Base-by-base conservation (phyloP, 1,139 yeast species). In the Debaryomycetaceae sp. region DNA sequence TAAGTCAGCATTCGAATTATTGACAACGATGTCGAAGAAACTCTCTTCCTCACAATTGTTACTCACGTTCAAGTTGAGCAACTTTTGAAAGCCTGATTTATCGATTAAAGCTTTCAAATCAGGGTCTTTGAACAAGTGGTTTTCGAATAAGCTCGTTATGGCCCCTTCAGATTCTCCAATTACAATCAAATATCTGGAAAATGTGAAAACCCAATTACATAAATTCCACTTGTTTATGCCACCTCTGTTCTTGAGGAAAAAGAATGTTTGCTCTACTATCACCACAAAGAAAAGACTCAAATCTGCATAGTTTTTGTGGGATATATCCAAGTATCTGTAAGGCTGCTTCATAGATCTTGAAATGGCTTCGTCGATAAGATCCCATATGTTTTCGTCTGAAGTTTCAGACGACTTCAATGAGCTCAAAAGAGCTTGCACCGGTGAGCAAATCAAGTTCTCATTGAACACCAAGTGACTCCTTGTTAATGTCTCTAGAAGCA, bases 301-400 rank as follows among this genome's bases (percentile, higher is more conserved):
- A 6, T 64, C 67, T 11, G 63, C 49, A 41, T 60, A 63, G 11
- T 62, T 60, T 2, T 60, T 54, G 42, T 77, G 78, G 1, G 87
- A 73, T 47, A 72, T 57, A 58, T 91, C 98, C 44, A 88, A 76
- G 54, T 89, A 91, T 58, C 87, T 89, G 65, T 85, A 93, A 0
- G 97, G 97, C 1, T 88, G 67, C 48, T 81, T 76, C 44, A 85
- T 74, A 48, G 83, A 74, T 52, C 97, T 75, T 1, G 89, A 71
- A 24, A 88, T 74, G 0, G 87, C 70, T 59, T 90, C 95, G 58
- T 90, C 96, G 13, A 91, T 53, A 36, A 88, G 62, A 13, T 68
- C 68, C 84, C 89, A 85, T 27, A 64, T 33, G 8, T 45, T 40
- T 1, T 45, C 45, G 24, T 45, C 42, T 3, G 49, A 41, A 6